Percentiles rank a stretch among this genome's conserved stretches.
Evolutionary conservation across 805 yeast species (phyloP).

Genomic region (Ogataea polymorpha): DNA sequence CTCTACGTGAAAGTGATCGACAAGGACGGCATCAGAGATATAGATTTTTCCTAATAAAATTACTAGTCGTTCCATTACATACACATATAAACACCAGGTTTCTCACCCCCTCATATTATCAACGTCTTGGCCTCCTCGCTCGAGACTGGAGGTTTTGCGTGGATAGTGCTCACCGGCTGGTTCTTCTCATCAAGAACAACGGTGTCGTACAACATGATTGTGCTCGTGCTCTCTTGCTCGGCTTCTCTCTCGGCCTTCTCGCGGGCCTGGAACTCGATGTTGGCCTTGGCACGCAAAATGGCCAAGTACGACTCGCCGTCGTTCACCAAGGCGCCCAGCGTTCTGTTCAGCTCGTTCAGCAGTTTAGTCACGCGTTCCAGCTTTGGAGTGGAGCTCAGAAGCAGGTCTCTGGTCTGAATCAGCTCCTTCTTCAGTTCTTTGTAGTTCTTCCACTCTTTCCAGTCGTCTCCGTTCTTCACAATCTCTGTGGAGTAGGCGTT

Average conservation of each 20-base stretch:
- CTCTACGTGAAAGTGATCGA: conserved; percentile 34
- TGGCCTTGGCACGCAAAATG: conserved; percentile 55
- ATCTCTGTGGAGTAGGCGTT: conserved; percentile 62
- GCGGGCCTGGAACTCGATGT: conserved; percentile 52
- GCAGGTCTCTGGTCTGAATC: conserved; percentile 51
- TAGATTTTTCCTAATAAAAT: conserved; percentile 19
- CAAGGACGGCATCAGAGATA: conserved; percentile 33
- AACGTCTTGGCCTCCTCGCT: conserved; percentile 5
- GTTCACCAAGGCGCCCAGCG: conserved; percentile 47
- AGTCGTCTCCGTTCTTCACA: conserved; percentile 42
- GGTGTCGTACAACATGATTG: conserved; percentile 16
- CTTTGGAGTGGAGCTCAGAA: conserved; percentile 37
- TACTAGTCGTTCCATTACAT: conserved; percentile 8
- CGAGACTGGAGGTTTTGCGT: conserved; percentile 5
- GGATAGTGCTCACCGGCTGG: conserved; percentile 16
- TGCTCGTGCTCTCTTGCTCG: conserved; percentile 13
- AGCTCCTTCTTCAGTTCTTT: conserved; percentile 54
- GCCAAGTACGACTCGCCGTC: conserved; percentile 64
- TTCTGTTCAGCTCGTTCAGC: conserved; percentile 39
- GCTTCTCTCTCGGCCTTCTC: conserved; percentile 39
- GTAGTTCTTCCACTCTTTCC: conserved; percentile 61
- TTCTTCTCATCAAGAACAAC: conserved; percentile 17
- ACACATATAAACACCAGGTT: background rate
- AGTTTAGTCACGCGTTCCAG: conserved; percentile 30
- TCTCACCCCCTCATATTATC: conserved; percentile 2